Percentiles rank a stretch among this genome's conserved stretches.
Evolutionary conservation across 2,329 filamentous ascomycete genomes (phyloP).

Genomic region (Scedosporium minutisporum): DNA sequence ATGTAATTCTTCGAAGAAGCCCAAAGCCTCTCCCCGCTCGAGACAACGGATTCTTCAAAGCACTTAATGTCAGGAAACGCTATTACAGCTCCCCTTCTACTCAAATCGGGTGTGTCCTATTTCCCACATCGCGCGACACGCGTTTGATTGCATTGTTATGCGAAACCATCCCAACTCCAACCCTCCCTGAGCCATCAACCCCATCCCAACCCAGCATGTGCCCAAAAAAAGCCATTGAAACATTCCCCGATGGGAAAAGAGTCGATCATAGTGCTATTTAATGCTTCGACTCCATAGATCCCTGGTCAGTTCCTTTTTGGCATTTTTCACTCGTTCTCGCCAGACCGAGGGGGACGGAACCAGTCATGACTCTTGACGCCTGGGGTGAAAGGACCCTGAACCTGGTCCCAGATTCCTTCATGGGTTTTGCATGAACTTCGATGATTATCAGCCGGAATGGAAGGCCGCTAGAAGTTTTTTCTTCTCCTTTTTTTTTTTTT

Average conservation of each 20-base stretch:
- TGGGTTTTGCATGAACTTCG: background rate
- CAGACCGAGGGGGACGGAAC: background rate
- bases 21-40: too few relatives aligned
- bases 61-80: background rate
- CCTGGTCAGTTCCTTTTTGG: background rate
- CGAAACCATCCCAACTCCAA: background rate
- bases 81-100: background rate
- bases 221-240: background rate
- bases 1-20: too few relatives aligned
- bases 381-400: background rate
- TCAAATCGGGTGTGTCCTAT: background rate
- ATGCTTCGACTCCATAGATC: background rate
- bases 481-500: background rate
- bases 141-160: slow-evolving; percentile 5
- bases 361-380: background rate
- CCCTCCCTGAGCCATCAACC: background rate
- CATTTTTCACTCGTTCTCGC: background rate
- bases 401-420: background rate
- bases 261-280: background rate
- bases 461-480: background rate
- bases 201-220: background rate
- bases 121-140: background rate
- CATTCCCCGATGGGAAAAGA: background rate
- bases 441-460: background rate
- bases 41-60: background rate